Percentiles rank a stretch among this genome's conserved stretches.
Evolutionary conservation across 2,329 filamentous ascomycete genomes (phyloP).

Genomic region (Curvularia verruculosa): DNA sequence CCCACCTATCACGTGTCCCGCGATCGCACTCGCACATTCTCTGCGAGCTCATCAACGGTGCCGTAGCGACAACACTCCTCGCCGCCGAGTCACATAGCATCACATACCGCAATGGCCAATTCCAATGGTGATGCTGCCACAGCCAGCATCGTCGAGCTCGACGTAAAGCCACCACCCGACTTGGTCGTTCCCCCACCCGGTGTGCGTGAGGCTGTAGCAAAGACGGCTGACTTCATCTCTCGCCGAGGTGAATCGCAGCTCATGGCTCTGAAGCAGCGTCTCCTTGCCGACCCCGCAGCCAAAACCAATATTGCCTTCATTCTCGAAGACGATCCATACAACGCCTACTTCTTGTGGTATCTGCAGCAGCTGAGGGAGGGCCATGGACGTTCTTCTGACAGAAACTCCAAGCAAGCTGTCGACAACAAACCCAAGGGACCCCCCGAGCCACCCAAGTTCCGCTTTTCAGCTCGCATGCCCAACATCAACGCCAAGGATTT

Average conservation of each 20-base stretch:
- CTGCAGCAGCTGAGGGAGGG: slow-evolving; percentile 84
- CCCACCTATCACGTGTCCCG: not conserved
- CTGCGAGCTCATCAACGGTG: slow-evolving; percentile 14
- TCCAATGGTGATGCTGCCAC: slow-evolving; percentile 33
- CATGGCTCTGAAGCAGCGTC: slow-evolving; percentile 83
- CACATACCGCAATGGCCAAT: slow-evolving; percentile 35
- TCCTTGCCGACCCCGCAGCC: slow-evolving; percentile 70
- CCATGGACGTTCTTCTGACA: slow-evolving; percentile 64
- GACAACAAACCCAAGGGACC: slow-evolving; percentile 78
- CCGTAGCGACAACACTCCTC: slow-evolving; percentile 12
- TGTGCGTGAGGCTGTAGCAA: slow-evolving; percentile 85
- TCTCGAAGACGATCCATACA: slow-evolving; percentile 78
- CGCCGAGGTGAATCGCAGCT: slow-evolving; percentile 72
- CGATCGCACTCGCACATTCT: not conserved
- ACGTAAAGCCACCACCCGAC: slow-evolving; percentile 74
- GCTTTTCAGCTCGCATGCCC: slow-evolving; percentile 95
- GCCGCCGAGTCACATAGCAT: slow-evolving; percentile 15
- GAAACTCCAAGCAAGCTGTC: slow-evolving; percentile 31
- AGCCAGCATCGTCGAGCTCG: slow-evolving; percentile 23
- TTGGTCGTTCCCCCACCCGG: slow-evolving; percentile 85
- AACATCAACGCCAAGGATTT: slow-evolving; percentile 96
- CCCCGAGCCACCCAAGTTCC: slow-evolving; percentile 82
- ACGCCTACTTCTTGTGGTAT: slow-evolving; percentile 89
- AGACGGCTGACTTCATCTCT: slow-evolving; percentile 90
- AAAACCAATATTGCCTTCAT: slow-evolving; percentile 93